Evolutionary conservation across 176 grass and related monocot genomes (phyloP).

Genomic region (Carex myosuroides): DNA sequence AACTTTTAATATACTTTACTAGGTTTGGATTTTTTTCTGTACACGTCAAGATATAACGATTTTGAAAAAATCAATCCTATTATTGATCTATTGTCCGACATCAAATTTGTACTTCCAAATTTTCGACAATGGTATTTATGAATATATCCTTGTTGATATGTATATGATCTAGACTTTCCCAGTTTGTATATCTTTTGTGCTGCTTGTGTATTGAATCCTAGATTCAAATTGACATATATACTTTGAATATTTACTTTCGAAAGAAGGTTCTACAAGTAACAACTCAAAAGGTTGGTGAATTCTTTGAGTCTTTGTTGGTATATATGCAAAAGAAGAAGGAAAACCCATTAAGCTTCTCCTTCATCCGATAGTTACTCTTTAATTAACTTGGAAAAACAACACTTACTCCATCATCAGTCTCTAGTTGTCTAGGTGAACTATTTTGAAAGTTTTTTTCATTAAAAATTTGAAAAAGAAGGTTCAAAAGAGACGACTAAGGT

Average conservation of each 20-base stretch:
- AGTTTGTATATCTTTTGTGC: background rate
- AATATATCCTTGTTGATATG: no score
- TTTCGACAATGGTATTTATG: background rate
- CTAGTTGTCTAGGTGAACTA: no score
- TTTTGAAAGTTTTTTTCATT: no score
- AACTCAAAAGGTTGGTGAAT: background rate
- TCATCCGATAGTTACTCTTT: no score
- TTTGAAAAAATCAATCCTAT: background rate
- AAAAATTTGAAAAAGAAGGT: no score
- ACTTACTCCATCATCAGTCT: no score
- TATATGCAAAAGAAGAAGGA: background rate
- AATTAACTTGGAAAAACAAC: no score
- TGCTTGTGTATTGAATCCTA: background rate
- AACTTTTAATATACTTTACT: no score
- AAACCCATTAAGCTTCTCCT: background rate
- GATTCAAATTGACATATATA: background rate
- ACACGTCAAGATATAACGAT: background rate
- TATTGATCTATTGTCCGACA: background rate
- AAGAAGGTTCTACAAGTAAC: background rate
- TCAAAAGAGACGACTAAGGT: no score
- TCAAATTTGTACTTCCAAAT: background rate
- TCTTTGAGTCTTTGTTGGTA: background rate
- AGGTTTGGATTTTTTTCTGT: no score
- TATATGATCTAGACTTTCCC: no score
- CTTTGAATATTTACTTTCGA: background rate